Evolutionary conservation across 352 stramenopile genomes (phyloP), one percentile per base, ranked within the genome.

Genomic region (Globisporangium sylvaticum): DNA sequence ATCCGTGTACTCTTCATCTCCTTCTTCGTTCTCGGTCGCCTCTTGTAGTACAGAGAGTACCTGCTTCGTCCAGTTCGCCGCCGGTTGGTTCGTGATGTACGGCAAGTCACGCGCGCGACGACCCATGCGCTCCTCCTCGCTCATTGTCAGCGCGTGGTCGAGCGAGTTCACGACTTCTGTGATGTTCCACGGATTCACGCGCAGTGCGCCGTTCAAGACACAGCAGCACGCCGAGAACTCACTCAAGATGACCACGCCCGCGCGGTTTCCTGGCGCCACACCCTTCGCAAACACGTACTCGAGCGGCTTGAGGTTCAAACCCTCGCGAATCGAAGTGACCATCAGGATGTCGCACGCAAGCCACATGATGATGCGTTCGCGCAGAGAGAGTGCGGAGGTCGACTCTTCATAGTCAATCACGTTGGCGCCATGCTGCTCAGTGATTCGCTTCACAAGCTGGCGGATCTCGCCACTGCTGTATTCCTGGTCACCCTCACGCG

Each of bases 141-240:
- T 84, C 95, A 98, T 98, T 2, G 81, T 97, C 32, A 98, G 76
- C 2, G 95, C 96, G 63, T 97, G 94, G 65, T 99, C 96, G 54
- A 99, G 80, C 9, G 89, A 80, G 37, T 90, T 93, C 12, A 95
- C 86, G 6, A 95, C 80, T 64, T 97, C 94, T 58, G 92, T 88
- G 56, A 99, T 97, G 71, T 99, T 97, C 86, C 96, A 99, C 24
- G 97, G 97, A 69, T 99, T 99, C 31, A 99, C 90, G 52, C 95
- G 89, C 32, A 99, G 70, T 15, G 94, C 94, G 52, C 96, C 96
- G 76, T 99, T 99, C 39, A 99, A 74, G 31, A 99, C 95, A 42
- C 90, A 97, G 63, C 90, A 97, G 50, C 97, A 97, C 1, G 96
- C 96, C 6, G 92, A 98, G 75, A 99, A 99, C 70, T 99, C 97